Percentiles rank a stretch among this genome's conserved stretches.
phyloP scores from a whole-genome alignment of 805 yeast species.

The Saturnispora dispora region DNA sequence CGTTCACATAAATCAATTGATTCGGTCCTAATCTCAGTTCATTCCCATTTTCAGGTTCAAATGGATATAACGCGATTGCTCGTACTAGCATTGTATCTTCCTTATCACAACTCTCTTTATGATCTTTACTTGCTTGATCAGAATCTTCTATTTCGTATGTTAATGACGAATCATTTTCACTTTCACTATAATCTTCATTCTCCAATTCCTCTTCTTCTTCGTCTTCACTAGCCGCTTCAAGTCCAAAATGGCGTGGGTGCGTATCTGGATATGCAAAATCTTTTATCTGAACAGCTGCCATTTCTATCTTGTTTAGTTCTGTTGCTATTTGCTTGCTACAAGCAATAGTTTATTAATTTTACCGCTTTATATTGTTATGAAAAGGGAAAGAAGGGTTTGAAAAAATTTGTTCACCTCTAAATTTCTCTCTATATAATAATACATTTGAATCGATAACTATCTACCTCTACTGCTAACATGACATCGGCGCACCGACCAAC shows the following conservation, averaged over 20 bases:
- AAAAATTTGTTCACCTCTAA: neutral
- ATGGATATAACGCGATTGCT: slow-evolving; percentile 85
- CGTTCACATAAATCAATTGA: slow-evolving; percentile 76
- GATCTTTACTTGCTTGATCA: slow-evolving; percentile 9
- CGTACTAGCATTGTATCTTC: slow-evolving; percentile 16
- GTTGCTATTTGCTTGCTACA: neutral
- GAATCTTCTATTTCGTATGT: neutral
- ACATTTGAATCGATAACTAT: neutral
- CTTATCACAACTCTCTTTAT: slow-evolving; percentile 14
- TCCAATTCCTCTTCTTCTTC: neutral
- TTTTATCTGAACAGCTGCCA: slow-evolving; percentile 29
- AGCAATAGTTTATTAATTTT: neutral
- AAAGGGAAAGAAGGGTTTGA: neutral
- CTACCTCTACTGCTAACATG: slow-evolving; percentile 28
- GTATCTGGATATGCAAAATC: slow-evolving; percentile 74
- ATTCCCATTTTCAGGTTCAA: slow-evolving; percentile 88
- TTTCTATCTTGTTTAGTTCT: neutral
- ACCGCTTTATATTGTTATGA: neutral
- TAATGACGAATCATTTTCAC: slow-evolving; percentile 7
- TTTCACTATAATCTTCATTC: slow-evolving; percentile 8
- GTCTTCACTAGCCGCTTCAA: neutral
- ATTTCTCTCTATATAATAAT: neutral
- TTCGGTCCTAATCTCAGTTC: slow-evolving; percentile 75
- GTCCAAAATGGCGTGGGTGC: slow-evolving; percentile 66
- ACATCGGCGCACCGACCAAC: slow-evolving; percentile 67